Percentiles rank a stretch among this genome's conserved stretches.
phyloP scores from a whole-genome alignment of 1,284 basidiomycete species.

The Gymnopus androsaceus region DNA sequence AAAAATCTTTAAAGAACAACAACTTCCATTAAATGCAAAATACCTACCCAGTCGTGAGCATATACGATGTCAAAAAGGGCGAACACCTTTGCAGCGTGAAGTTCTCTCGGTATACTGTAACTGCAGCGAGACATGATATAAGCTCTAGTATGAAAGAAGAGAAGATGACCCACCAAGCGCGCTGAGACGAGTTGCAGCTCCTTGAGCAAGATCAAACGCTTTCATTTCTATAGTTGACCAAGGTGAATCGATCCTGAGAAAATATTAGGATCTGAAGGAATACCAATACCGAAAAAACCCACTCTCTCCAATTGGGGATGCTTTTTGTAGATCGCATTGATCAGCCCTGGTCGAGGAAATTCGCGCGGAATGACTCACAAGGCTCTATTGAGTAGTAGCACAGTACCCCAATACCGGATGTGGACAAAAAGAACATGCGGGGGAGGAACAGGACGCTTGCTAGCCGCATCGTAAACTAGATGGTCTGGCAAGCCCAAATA shows the following conservation, averaged over 20 bases:
- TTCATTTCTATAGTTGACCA: slow-evolving; percentile 50
- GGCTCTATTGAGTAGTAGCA: slow-evolving; percentile 77
- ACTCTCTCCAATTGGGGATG: slow-evolving; percentile 71
- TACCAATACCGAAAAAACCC: slow-evolving; percentile 20
- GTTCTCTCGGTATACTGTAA: slow-evolving; percentile 57
- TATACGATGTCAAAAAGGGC: slow-evolving; percentile 72
- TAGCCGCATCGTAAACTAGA: slow-evolving; percentile 59
- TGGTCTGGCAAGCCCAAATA: slow-evolving; percentile 69
- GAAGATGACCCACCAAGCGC: slow-evolving; percentile 53
- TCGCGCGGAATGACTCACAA: slow-evolving; percentile 60
- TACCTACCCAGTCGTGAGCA: slow-evolving; percentile 75
- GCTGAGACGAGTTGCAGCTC: slow-evolving; percentile 75
- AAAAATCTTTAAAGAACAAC: slow-evolving; percentile 13
- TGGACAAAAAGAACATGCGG: slow-evolving; percentile 75
- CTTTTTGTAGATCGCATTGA: slow-evolving; percentile 34
- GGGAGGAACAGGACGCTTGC: slow-evolving; percentile 52
- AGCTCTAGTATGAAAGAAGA: slow-evolving; percentile 3
- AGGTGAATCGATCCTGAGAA: slow-evolving; percentile 42
- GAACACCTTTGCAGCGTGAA: slow-evolving; percentile 67
- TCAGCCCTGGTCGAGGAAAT: neutral
- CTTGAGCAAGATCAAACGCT: slow-evolving; percentile 77
- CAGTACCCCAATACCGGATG: slow-evolving; percentile 76
- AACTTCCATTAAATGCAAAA: neutral
- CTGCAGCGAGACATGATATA: slow-evolving; percentile 35
- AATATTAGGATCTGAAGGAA: slow-evolving; percentile 8